A percentile compares a stretch with the other conserved stretches of the same genome.
Conservation (phyloP, 345 rosid species). For the Nephelium lappaceum region DNA sequence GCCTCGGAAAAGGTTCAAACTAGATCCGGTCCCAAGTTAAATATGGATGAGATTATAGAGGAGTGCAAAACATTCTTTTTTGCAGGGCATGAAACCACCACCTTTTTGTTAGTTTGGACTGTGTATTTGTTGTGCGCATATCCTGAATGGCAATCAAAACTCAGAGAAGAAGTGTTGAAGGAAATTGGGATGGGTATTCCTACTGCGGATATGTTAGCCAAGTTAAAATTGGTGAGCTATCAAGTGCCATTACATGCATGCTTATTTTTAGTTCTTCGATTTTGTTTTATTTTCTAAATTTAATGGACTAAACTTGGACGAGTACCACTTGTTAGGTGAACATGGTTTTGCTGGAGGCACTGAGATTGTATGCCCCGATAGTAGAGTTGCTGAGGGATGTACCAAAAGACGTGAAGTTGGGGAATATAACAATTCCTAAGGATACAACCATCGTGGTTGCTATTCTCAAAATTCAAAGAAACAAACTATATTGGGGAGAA, state of each 20-base stretch:
- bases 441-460: slow-evolving; percentile 33
- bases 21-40: slow-evolving; percentile 25
- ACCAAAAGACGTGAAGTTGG: slow-evolving; percentile 45
- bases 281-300: background rate
- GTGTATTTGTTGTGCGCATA: slow-evolving; percentile 50
- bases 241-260: background rate
- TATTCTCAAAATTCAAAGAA: slow-evolving; percentile 39
- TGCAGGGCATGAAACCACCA: slow-evolving; percentile 45
- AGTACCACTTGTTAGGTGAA: slow-evolving; percentile 37
- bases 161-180: slow-evolving; percentile 52
- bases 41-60: slow-evolving; percentile 49
- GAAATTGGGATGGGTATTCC: slow-evolving; percentile 47
- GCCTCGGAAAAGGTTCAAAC: slow-evolving; percentile 19
- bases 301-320: background rate
- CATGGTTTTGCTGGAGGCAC: slow-evolving; percentile 62
- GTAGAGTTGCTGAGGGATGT: slow-evolving; percentile 32
- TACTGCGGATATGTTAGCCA: slow-evolving; percentile 38
- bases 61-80: slow-evolving; percentile 71
- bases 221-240: slow-evolving; percentile 47
- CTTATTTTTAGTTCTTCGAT: background rate
- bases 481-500: slow-evolving; percentile 55
- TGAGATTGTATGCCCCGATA: slow-evolving; percentile 61
- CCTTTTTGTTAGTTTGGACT: slow-evolving; percentile 57
- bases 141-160: slow-evolving; percentile 60
- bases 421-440: slow-evolving; percentile 52